Percentiles rank a stretch among this genome's conserved stretches.
Conservation (phyloP, 257 asterid genomes). For the Parsonsia alboflavescens region DNA sequence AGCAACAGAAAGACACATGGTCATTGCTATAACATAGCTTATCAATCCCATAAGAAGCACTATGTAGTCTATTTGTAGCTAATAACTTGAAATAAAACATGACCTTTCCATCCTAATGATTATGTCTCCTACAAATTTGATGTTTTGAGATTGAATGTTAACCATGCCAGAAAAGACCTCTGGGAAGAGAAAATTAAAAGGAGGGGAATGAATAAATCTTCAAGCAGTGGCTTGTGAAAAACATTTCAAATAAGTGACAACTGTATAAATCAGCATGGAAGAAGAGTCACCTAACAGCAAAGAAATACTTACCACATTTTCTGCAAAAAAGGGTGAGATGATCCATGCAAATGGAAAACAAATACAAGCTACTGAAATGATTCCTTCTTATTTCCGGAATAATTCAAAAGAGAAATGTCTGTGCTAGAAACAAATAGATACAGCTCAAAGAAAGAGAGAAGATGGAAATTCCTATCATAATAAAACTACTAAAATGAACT, state of each 20-base stretch:
- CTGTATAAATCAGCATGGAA: neutral
- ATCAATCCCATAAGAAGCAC: neutral
- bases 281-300: neutral
- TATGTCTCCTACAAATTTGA: neutral
- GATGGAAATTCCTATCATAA: neutral
- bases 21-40: neutral
- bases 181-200: neutral
- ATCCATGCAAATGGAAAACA: neutral
- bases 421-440: neutral
- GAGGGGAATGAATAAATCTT: neutral
- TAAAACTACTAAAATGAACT: neutral
- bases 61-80: neutral
- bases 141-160: neutral
- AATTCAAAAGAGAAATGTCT: neutral
- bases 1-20: too few relatives aligned
- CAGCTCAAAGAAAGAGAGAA: neutral
- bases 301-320: neutral
- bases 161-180: neutral
- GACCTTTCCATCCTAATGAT: neutral
- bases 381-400: neutral
- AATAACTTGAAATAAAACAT: too few relatives aligned
- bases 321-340: neutral
- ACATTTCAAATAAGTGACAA: neutral
- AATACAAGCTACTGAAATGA: neutral
- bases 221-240: neutral